phyloP scores from a whole-genome alignment of 1,284 basidiomycete genomes.

The Pseudozyma pruni region DNA sequence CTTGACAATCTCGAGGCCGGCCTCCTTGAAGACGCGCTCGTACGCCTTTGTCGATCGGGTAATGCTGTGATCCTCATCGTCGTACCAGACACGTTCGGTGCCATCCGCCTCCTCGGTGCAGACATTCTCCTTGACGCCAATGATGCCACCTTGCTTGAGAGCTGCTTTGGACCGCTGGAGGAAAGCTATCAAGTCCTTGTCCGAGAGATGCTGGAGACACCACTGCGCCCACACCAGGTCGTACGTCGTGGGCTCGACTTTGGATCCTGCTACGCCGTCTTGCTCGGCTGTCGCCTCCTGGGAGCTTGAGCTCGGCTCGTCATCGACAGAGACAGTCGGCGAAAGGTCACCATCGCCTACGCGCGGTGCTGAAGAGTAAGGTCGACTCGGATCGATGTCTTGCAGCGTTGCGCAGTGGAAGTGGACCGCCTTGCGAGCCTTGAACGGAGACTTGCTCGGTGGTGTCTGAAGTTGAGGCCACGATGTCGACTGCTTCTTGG shows the following conservation, averaged over 20 bases:
- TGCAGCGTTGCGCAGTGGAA: constrained; percentile 65
- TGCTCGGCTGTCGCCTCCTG: neutral
- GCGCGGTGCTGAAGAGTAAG: constrained; percentile 33
- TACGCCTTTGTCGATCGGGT: constrained; percentile 62
- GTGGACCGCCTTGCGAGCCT: constrained; percentile 62
- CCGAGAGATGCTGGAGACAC: constrained; percentile 66
- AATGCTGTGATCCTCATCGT: constrained; percentile 66
- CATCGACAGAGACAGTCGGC: constrained; percentile 36
- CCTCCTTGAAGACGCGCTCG: constrained; percentile 62
- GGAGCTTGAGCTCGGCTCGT: constrained; percentile 1
- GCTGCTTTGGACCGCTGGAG: constrained; percentile 52
- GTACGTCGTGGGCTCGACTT: constrained; percentile 49
- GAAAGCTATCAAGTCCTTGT: constrained; percentile 62
- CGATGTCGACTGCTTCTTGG: constrained; percentile 45
- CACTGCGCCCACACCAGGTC: constrained; percentile 66
- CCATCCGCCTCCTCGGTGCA: constrained; percentile 62
- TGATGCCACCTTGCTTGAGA: constrained; percentile 57
- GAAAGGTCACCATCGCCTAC: constrained; percentile 17
- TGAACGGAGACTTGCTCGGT: constrained; percentile 49
- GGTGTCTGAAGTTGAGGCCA: constrained; percentile 55
- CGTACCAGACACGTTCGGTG: constrained; percentile 62
- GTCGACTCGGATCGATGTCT: constrained; percentile 56
- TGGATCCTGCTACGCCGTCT: constrained; percentile 34
- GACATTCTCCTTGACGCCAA: constrained; percentile 67
- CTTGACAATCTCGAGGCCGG: constrained; percentile 59